Percentiles rank a stretch among this genome's conserved stretches.
These are phyloP conservation scores for Paramecium caudatum DNA, from an alignment of 73 alveolate species.

Conservation along the genomic window DNA sequence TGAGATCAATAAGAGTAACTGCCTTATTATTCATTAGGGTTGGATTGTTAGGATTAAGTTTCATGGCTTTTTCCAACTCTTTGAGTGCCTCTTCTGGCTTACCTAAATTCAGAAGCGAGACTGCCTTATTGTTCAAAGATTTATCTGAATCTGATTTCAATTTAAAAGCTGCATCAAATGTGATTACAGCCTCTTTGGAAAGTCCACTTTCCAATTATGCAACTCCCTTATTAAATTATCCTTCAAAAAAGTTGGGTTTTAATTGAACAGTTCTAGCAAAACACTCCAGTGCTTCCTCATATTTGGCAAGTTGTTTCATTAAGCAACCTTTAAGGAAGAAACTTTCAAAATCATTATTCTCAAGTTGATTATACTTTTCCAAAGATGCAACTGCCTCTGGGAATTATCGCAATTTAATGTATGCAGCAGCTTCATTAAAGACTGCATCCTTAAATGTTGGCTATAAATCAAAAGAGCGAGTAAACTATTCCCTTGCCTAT, in stretches of 20 bases:
- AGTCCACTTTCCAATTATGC: conserved; percentile 22
- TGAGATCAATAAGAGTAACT: conserved; percentile 26
- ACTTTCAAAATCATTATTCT: conserved; percentile 49
- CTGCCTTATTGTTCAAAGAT: conserved; percentile 59
- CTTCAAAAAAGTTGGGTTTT: conserved; percentile 55
- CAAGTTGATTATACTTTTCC: conserved; percentile 45
- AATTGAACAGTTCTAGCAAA: neutral
- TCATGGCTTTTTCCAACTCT: conserved; percentile 57
- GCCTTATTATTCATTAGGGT: conserved; percentile 37
- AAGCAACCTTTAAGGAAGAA: conserved; percentile 55
- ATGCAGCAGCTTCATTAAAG: conserved; percentile 68
- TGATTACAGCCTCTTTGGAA: conserved; percentile 54
- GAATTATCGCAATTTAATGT: conserved; percentile 43
- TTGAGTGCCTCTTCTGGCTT: conserved; percentile 61
- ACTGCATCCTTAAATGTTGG: conserved; percentile 59
- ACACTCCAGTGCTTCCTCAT: conserved; percentile 60
- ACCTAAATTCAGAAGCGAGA: neutral
- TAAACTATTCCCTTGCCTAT: conserved; percentile 14
- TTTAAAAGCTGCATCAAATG: conserved; percentile 65
- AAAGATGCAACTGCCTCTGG: conserved; percentile 30
- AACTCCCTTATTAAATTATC: conserved; percentile 58
- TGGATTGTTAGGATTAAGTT: conserved; percentile 33
- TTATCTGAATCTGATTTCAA: conserved; percentile 63
- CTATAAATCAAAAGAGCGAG: conserved; percentile 16
- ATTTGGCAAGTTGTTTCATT: neutral